These are phyloP conservation scores for Alternaria sp. DNA, from an alignment of 2,329 filamentous ascomycete genomes.

Conservation along the genomic window DNA sequence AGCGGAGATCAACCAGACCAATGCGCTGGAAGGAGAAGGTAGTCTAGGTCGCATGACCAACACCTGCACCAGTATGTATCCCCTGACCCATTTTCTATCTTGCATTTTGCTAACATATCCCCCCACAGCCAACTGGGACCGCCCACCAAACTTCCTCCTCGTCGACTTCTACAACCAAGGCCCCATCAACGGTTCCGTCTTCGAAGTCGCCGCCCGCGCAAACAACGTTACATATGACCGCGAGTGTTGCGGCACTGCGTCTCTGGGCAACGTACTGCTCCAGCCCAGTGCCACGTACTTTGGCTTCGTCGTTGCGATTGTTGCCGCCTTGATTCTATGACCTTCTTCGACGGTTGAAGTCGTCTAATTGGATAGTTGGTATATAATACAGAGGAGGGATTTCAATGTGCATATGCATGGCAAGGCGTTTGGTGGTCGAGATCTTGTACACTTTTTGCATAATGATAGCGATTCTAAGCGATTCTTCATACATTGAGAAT, in stretches of 20 bases:
- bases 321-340: slow-evolving; percentile 27
- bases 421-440: not conserved
- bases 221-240: slow-evolving; percentile 76
- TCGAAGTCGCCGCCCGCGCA: slow-evolving; percentile 53
- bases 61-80: slow-evolving; percentile 42
- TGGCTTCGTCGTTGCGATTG: slow-evolving; percentile 23
- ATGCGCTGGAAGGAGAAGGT: slow-evolving; percentile 41
- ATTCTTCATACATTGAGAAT: not conserved
- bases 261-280: slow-evolving; percentile 14
- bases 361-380: not conserved
- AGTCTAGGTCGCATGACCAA: slow-evolving; percentile 45
- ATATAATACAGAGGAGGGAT: not conserved
- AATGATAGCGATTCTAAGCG: not conserved
- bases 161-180: slow-evolving; percentile 52
- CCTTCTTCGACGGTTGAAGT: not conserved
- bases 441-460: not conserved
- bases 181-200: slow-evolving; percentile 46
- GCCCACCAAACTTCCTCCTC: slow-evolving; percentile 51
- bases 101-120: not conserved
- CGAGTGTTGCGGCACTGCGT: slow-evolving; percentile 61
- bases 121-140: slow-evolving; percentile 38
- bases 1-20: slow-evolving; percentile 44
- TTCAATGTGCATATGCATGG: not conserved
- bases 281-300: slow-evolving; percentile 24
- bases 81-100: not conserved